Evolutionary conservation across 768 basidiomycete species (phyloP).

Genomic region (Macrolepiota albuminosa): DNA sequence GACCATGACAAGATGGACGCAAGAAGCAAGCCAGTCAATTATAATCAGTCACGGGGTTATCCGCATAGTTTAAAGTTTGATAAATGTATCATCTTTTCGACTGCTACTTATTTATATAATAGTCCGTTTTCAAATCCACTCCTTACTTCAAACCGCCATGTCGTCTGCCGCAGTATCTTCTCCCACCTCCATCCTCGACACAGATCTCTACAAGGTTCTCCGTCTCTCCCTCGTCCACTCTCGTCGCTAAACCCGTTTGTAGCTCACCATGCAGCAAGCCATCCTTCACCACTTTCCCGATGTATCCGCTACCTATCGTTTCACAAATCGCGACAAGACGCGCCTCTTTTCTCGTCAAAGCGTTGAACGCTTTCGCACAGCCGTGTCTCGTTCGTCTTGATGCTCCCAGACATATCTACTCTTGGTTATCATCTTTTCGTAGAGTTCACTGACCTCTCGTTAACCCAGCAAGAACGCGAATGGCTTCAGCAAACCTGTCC

Average conservation of each 20-base stretch:
- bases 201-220: constrained; percentile 87
- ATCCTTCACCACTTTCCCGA: constrained; percentile 75
- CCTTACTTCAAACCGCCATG: constrained; percentile 25
- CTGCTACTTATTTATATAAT: background rate
- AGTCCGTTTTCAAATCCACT: background rate
- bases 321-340: constrained; percentile 70
- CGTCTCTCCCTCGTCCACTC: background rate
- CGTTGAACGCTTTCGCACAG: constrained; percentile 52
- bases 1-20: constrained; percentile 17
- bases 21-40: constrained; percentile 1
- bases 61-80: constrained; percentile 1
- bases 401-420: background rate
- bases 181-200: constrained; percentile 73
- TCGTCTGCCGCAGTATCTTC: constrained; percentile 28
- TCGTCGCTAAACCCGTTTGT: constrained; percentile 7
- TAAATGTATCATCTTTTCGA: background rate
- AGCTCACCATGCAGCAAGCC: constrained; percentile 97
- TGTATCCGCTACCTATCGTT: constrained; percentile 65
- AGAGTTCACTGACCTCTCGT: constrained; percentile 66
- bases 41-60: background rate
- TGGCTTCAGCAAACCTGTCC: constrained; percentile 72
- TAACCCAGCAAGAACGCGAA: constrained; percentile 55
- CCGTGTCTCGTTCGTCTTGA: constrained; percentile 47
- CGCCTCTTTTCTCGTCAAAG: constrained; percentile 64
- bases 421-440: background rate